Percentiles rank a stretch among this genome's conserved stretches.
Evolutionary conservation across 2,329 filamentous ascomycete genomes (phyloP).

Genomic region (Daldinia sp.): DNA sequence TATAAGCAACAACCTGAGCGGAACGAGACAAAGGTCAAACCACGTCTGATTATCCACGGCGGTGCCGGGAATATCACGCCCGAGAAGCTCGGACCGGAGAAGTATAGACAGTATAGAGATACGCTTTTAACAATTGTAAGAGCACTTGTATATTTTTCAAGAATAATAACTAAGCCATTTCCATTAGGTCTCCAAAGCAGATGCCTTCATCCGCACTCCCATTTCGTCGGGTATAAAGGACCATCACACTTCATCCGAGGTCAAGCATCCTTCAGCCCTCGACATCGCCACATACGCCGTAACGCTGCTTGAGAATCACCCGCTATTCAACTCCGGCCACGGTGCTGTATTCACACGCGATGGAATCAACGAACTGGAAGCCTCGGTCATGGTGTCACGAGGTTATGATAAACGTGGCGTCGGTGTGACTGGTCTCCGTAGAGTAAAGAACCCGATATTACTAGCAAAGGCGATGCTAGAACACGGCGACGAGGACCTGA

Average conservation of each 20-base stretch:
- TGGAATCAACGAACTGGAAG: slow-evolving; percentile 86
- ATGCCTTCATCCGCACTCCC: slow-evolving; percentile 56
- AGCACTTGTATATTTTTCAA: neutral
- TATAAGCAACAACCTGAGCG: slow-evolving; percentile 45
- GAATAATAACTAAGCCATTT: slow-evolving; percentile 35
- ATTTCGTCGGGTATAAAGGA: slow-evolving; percentile 8
- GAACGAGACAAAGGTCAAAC: slow-evolving; percentile 49
- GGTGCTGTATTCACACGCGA: slow-evolving; percentile 88
- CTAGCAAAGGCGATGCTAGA: slow-evolving; percentile 77
- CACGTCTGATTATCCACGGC: slow-evolving; percentile 74
- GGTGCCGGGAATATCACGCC: slow-evolving; percentile 75
- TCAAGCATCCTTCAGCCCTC: slow-evolving; percentile 65
- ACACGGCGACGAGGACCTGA: slow-evolving; percentile 68
- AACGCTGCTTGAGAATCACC: slow-evolving; percentile 76
- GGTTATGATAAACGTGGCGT: slow-evolving; percentile 79
- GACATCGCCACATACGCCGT: slow-evolving; percentile 81
- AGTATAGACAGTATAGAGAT: slow-evolving; percentile 65
- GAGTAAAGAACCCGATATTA: slow-evolving; percentile 81
- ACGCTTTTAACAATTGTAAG: slow-evolving; percentile 70
- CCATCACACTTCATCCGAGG: slow-evolving; percentile 8
- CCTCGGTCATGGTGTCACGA: slow-evolving; percentile 82
- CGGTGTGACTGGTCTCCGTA: slow-evolving; percentile 75
- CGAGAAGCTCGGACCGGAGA: slow-evolving; percentile 63
- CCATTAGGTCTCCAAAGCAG: slow-evolving; percentile 52
- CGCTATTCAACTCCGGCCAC: slow-evolving; percentile 83